Evolutionary conservation across 768 basidiomycete genomes (phyloP).

Genomic region (Lactifluus rugatus): DNA sequence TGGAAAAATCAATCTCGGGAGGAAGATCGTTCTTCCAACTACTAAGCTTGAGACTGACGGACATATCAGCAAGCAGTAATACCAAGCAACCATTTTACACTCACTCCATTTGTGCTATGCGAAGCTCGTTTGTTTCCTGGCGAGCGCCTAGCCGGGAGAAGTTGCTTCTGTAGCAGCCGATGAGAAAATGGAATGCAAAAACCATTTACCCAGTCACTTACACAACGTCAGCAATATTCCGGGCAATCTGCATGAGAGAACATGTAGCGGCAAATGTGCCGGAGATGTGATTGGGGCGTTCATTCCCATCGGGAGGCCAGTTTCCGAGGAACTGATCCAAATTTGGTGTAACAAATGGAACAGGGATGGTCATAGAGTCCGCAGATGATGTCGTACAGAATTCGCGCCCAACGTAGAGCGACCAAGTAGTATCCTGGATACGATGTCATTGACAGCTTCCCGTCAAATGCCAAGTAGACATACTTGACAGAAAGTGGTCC

Average conservation of each 20-base stretch:
- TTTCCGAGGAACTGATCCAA: slow-evolving; percentile 41
- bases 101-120: slow-evolving; percentile 19
- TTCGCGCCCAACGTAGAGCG: slow-evolving; percentile 55
- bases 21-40: slow-evolving; percentile 18
- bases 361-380: slow-evolving; percentile 31
- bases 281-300: slow-evolving; percentile 10
- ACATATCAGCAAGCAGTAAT: neutral
- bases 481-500: slow-evolving; percentile 49
- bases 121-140: slow-evolving; percentile 13
- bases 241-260: slow-evolving; percentile 18
- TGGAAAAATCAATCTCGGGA: slow-evolving; percentile 15
- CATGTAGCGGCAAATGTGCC: slow-evolving; percentile 18
- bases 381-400: slow-evolving; percentile 37
- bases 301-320: slow-evolving; percentile 30
- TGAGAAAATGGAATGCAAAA: neutral
- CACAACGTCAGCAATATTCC: slow-evolving; percentile 17
- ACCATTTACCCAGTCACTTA: neutral
- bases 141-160: slow-evolving; percentile 13
- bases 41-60: slow-evolving; percentile 15
- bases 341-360: slow-evolving; percentile 41
- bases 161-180: slow-evolving; percentile 10
- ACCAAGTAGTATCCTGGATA: slow-evolving; percentile 51
- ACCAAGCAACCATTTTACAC: neutral
- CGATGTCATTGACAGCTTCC: neutral
- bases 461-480: neutral